phyloP scores from a whole-genome alignment of 2,329 filamentous ascomycete genomes.

The Leptoxyphium fumago region DNA sequence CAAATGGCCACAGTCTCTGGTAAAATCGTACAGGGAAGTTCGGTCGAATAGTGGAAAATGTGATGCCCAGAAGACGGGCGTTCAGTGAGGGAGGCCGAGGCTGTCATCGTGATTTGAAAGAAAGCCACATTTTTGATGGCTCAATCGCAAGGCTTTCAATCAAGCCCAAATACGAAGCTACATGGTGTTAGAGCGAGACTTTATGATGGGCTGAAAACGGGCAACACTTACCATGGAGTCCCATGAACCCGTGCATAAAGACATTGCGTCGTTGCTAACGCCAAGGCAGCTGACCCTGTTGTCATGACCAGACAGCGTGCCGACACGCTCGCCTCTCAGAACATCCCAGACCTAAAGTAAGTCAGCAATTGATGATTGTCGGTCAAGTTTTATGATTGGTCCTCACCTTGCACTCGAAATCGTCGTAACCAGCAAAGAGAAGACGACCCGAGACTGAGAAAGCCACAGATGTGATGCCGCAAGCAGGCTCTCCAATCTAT shows the following conservation, averaged over 20 bases:
- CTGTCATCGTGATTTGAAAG: background rate
- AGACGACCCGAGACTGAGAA: slow-evolving; percentile 93
- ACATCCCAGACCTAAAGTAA: slow-evolving; percentile 79
- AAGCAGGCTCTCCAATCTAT: slow-evolving; percentile 94
- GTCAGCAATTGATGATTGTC: slow-evolving; percentile 10
- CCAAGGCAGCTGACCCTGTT: slow-evolving; percentile 98
- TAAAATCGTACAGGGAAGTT: too few relatives aligned
- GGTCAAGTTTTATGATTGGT: background rate
- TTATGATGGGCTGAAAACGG: background rate
- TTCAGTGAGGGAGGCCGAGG: too few relatives aligned
- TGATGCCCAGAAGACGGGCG: too few relatives aligned
- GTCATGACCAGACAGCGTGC: slow-evolving; percentile 90
- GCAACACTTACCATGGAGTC: slow-evolving; percentile 73
- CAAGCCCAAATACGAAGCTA: slow-evolving; percentile 40
- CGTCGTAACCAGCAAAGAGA: slow-evolving; percentile 93
- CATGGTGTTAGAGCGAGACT: slow-evolving; percentile 7
- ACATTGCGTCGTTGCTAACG: slow-evolving; percentile 98
- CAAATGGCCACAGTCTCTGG: too few relatives aligned
- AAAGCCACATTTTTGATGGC: slow-evolving; percentile 1
- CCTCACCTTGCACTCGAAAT: slow-evolving; percentile 97
- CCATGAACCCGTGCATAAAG: slow-evolving; percentile 98
- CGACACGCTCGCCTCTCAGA: slow-evolving; percentile 90
- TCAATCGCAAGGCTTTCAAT: slow-evolving; percentile 4
- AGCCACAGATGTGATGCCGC: slow-evolving; percentile 94
- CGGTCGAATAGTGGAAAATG: too few relatives aligned